phyloP scores from a whole-genome alignment of 768 basidiomycete species.

The Naganishia onofrii region DNA sequence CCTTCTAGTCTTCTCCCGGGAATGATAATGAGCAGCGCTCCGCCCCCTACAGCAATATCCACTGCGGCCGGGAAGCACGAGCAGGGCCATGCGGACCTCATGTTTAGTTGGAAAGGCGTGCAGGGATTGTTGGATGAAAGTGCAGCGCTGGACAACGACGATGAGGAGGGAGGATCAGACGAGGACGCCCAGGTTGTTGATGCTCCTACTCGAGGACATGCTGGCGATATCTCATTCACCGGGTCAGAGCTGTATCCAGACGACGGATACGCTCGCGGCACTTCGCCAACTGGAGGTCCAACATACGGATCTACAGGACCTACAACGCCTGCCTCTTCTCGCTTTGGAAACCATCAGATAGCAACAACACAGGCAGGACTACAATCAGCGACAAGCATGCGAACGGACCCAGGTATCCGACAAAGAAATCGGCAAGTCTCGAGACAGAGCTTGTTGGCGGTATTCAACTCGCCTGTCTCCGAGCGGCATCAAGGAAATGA shows the following conservation, averaged over 20 bases:
- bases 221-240: background rate
- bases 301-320: background rate
- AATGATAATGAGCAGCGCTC: background rate
- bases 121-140: slow-evolving; percentile 8
- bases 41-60: background rate
- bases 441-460: slow-evolving; percentile 15
- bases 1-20: too few species aligned
- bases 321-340: slow-evolving; percentile 3
- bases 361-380: background rate
- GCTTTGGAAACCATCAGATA: background rate
- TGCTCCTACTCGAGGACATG: background rate
- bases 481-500: background rate
- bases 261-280: background rate
- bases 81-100: background rate
- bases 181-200: background rate
- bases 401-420: background rate
- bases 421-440: background rate
- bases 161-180: background rate
- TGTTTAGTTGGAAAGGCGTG: slow-evolving; percentile 18
- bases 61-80: background rate
- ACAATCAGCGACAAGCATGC: background rate
- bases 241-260: background rate
- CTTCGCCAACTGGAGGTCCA: background rate
- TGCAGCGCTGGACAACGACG: background rate
- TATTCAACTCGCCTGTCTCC: background rate